phyloP scores from a whole-genome alignment of 805 yeast genomes.

The Ascoidea rubescens region DNA sequence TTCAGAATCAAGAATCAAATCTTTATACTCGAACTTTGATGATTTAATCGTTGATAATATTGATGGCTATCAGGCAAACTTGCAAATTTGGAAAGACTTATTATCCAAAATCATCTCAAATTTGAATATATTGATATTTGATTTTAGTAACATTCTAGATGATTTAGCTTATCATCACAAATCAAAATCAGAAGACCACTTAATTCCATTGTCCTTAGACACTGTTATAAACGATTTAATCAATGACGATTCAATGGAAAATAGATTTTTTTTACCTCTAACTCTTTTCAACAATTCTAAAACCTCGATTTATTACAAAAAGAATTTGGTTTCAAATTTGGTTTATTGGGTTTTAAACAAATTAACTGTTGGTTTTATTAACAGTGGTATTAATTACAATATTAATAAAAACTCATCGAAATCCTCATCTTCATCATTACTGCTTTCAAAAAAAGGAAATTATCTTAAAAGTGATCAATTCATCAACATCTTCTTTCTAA shows the following conservation, averaged over 20 bases:
- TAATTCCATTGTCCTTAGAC: constrained; percentile 9
- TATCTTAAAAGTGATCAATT: background rate
- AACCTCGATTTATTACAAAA: background rate
- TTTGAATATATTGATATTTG: constrained; percentile 1
- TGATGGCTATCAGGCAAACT: constrained; percentile 12
- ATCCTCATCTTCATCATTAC: background rate
- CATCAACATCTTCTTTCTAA: background rate
- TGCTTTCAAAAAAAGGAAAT: background rate
- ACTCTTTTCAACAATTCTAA: background rate
- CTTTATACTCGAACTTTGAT: constrained; percentile 8
- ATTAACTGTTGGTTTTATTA: background rate
- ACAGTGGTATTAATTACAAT: no score
- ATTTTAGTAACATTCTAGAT: constrained; percentile 4
- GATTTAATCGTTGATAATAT: constrained; percentile 6
- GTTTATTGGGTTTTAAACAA: background rate
- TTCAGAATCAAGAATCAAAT: constrained; percentile 10
- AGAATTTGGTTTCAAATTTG: no score
- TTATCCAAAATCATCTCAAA: constrained; percentile 3
- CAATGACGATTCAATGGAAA: background rate
- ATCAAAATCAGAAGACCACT: background rate
- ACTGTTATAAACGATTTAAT: constrained; percentile 8
- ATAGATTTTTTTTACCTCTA: background rate
- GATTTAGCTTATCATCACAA: constrained; percentile 2
- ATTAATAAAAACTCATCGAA: no score
- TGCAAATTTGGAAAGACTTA: constrained; percentile 9